These are phyloP conservation scores for Pholiota adiposa DNA, from an alignment of 1,284 basidiomycete genomes.

Conservation along the genomic window DNA sequence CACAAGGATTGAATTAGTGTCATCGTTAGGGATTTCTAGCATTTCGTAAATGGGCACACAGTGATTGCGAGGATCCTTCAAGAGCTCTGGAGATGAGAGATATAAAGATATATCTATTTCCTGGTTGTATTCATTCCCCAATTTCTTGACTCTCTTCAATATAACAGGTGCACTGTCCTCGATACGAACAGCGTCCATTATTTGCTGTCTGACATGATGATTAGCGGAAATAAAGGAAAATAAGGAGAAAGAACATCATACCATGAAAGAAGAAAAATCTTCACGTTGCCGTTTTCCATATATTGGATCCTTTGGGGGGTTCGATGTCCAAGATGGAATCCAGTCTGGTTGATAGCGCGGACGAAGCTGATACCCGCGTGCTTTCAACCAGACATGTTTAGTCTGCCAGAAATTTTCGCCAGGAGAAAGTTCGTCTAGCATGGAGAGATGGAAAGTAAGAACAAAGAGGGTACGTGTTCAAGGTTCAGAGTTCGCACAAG, in stretches of 20 bases:
- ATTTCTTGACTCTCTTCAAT: background rate
- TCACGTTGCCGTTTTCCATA: background rate
- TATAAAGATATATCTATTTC: constrained; percentile 5
- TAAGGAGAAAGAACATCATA: background rate
- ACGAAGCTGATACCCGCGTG: constrained; percentile 13
- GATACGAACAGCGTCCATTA: background rate
- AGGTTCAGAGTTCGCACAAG: background rate
- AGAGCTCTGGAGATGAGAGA: constrained; percentile 8
- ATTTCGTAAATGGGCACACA: constrained; percentile 38
- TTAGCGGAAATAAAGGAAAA: background rate
- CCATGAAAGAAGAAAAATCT: background rate
- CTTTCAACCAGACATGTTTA: constrained; percentile 7
- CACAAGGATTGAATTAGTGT: constrained; percentile 28
- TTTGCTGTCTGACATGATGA: background rate
- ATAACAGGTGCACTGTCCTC: background rate
- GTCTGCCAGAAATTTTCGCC: background rate
- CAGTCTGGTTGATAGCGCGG: constrained; percentile 12
- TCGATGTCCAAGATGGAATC: constrained; percentile 14
- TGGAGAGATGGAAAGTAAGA: background rate
- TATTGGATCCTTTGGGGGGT: background rate
- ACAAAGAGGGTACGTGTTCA: no score
- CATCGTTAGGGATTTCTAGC: constrained; percentile 25
- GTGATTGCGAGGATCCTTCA: constrained; percentile 34
- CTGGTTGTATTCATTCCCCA: background rate
- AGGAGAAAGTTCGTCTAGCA: background rate